These are phyloP conservation scores for Omphalea diandra DNA, from an alignment of 441 rosid genomes.

Conservation along the genomic window DNA sequence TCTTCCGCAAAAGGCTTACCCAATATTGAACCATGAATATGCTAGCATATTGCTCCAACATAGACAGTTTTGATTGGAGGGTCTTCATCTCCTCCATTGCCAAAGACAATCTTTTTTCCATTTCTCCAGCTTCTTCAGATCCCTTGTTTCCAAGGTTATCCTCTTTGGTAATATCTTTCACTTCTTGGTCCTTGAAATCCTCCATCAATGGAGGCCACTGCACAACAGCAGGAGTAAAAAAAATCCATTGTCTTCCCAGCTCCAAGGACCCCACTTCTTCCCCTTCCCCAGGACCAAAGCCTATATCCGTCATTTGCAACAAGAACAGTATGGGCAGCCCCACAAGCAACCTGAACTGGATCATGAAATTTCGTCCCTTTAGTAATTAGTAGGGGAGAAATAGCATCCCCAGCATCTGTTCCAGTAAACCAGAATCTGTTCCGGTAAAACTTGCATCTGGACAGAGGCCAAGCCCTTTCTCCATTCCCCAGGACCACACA, in stretches of 20 bases:
- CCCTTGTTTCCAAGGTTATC: conserved; percentile 31
- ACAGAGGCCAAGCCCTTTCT: conserved; percentile 80
- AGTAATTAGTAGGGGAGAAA: conserved; percentile 47
- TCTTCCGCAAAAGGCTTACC: conserved; percentile 69
- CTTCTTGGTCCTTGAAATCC: conserved; percentile 39
- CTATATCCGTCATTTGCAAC: conserved; percentile 64
- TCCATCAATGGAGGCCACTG: conserved; percentile 61
- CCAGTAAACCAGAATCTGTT: too few species aligned
- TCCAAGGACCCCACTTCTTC: conserved; percentile 88
- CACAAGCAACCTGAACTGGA: conserved; percentile 73
- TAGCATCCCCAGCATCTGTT: conserved; percentile 73
- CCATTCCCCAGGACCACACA: conserved; percentile 99
- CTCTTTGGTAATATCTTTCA: conserved; percentile 12
- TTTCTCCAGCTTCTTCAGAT: conserved; percentile 31
- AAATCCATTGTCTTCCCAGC: conserved; percentile 48
- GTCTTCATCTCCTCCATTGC: conserved; percentile 65
- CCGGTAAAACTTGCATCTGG: conserved; percentile 68
- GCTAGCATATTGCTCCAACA: conserved; percentile 70
- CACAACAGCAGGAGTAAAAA: conserved; percentile 47
- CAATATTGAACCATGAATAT: conserved; percentile 77
- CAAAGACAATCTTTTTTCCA: conserved; percentile 42
- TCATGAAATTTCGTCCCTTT: conserved; percentile 46
- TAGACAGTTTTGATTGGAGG: conserved; percentile 54
- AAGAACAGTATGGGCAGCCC: conserved; percentile 88
- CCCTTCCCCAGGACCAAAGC: conserved; percentile 96